Base-by-base conservation (phyloP, 306 rosid genomes). In the Carpinus fangiana region DNA sequence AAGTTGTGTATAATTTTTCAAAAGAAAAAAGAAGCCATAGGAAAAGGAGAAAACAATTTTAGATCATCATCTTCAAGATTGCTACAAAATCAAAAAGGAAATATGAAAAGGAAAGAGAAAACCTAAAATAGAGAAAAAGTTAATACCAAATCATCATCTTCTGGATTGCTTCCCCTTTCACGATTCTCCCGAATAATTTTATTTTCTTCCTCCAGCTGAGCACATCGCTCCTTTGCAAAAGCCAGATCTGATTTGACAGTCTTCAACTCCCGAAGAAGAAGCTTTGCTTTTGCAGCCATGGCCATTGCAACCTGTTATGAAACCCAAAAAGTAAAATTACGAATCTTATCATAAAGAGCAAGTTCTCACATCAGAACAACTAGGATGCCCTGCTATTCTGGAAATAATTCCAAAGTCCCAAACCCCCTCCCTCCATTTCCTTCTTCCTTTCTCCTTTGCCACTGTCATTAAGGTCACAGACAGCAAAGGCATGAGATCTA, bases 241-340 rank as follows among this genome's bases (percentile, higher is more conserved):
- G 98, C 98, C 76, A 95, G 83, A 85, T 95, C 98, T 72, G 98
- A 98, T 84, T 95, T 95, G 66, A 95, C 90, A 79, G 98, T 95
- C 88, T 95, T 95, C 87, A 95, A 86, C 92, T 95, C 98, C 77
- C 98, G 95, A 81, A 95, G 98, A 70, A 92, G 97, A 41, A 95
- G 88, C 83, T 95, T 95, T 74, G 98, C 98, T 91, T 95, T 92
- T 45, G 98, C 97, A 82, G 98, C 98, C 98, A 95, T 95, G 67
- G 98, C 98, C 98, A 95, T 95, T 54, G 98, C 97, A 87, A 95
- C 98, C 98, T 95, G 92, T 54, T 57, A 73, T 48, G 81, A 71
- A 65, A 80, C 76, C 65, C 81, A 76, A 76, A 80, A 61, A 77
- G 64, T 52, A 9, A 78, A 85, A 92, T 50, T 36, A 79, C 62